Evolutionary conservation across 768 basidiomycete genomes (phyloP).

Genomic region (Trametes punicea): DNA sequence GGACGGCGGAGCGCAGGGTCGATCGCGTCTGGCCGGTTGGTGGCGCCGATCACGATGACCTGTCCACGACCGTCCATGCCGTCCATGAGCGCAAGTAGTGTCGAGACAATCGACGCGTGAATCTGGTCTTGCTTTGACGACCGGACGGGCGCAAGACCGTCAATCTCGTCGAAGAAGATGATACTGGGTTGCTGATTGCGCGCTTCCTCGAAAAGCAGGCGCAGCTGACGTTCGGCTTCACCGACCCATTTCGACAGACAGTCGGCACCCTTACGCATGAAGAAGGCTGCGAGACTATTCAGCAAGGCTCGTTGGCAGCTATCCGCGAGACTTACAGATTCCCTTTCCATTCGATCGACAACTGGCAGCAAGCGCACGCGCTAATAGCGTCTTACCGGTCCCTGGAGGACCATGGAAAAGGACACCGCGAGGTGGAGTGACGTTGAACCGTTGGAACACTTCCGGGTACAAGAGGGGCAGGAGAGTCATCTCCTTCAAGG

Average conservation of each 20-base stretch:
- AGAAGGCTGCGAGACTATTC: conserved; percentile 66
- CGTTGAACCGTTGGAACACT: conserved; percentile 88
- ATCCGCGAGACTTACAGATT: conserved; percentile 61
- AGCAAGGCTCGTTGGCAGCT: background rate
- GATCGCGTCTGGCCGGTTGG: conserved; percentile 96
- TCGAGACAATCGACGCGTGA: conserved; percentile 96
- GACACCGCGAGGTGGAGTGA: conserved; percentile 95
- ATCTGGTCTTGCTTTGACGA: conserved; percentile 99
- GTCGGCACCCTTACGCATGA: conserved; percentile 99
- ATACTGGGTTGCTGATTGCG: conserved; percentile 89
- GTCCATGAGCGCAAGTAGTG: conserved; percentile 95
- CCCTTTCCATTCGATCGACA: conserved; percentile 83
- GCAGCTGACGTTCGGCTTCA: conserved; percentile 94
- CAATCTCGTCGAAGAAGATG: conserved; percentile 99
- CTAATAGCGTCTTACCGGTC: conserved; percentile 95
- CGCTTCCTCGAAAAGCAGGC: conserved; percentile 95
- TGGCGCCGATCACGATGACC: conserved; percentile 96
- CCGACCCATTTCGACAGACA: conserved; percentile 99
- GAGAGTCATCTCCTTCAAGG: conserved; percentile 97
- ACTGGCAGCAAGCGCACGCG: conserved; percentile 90
- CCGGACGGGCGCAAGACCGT: conserved; percentile 95
- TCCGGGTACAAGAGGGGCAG: conserved; percentile 95
- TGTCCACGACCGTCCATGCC: conserved; percentile 99
- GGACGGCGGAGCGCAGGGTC: conserved; percentile 93
- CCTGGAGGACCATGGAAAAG: conserved; percentile 98